phyloP scores from a whole-genome alignment of 1,139 yeast genomes.

The Geotrichum cucujoidarum region DNA sequence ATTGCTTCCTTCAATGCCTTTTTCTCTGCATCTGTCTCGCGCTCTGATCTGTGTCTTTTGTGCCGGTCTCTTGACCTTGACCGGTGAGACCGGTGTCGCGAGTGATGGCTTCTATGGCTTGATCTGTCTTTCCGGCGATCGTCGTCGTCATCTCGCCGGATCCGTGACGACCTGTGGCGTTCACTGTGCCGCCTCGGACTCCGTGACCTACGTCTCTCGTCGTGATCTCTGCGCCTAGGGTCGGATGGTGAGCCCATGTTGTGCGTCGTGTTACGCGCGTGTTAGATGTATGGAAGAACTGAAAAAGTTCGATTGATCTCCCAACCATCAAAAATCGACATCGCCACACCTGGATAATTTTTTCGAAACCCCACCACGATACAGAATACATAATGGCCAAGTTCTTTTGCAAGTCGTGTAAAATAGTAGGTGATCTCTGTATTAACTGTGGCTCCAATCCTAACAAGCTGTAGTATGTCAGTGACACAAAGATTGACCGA shows the following conservation, averaged over 20 bases:
- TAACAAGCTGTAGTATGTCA: constrained; percentile 37
- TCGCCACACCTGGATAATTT: not conserved
- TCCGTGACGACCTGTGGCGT: constrained; percentile 5
- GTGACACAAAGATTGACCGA: constrained; percentile 40
- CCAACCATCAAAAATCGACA: not conserved
- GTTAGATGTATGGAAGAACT: not conserved
- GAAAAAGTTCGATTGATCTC: not conserved
- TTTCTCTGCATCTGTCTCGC: not conserved
- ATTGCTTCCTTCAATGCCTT: constrained; percentile 5
- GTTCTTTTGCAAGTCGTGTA: constrained; percentile 32
- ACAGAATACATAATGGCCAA: constrained; percentile 38
- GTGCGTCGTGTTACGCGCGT: not conserved
- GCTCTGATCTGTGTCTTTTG: constrained; percentile 7
- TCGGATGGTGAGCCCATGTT: not conserved
- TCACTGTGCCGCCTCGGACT: constrained; percentile 17
- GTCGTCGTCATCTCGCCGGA: not conserved
- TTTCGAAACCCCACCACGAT: too few relatives aligned
- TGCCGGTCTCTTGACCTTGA: constrained; percentile 10
- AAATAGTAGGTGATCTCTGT: constrained; percentile 36
- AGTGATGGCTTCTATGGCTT: not conserved
- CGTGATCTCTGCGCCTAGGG: too few relatives aligned
- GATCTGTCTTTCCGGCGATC: not conserved
- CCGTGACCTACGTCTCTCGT: constrained; percentile 9
- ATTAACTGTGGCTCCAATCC: not conserved
- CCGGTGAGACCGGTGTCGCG: constrained; percentile 2